Percentiles rank a stretch among this genome's conserved stretches.
Conservation (phyloP, 371 early-diverging fungal genomes). For the Rhizopus delemar region DNA sequence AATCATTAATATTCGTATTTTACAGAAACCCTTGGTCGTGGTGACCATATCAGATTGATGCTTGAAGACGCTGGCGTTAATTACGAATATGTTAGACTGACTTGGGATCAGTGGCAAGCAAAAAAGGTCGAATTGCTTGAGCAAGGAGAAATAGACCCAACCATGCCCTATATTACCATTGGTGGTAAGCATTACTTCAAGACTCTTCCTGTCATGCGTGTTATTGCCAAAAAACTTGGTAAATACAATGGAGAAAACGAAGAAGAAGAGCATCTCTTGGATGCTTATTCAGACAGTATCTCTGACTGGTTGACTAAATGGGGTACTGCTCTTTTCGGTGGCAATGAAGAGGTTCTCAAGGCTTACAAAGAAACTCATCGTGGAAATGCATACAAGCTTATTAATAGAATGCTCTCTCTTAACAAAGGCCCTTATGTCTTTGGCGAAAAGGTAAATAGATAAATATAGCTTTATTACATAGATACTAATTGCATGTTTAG, state of each 20-base stretch:
- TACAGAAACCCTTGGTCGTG: conserved; percentile 24
- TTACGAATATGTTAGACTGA: conserved; percentile 23
- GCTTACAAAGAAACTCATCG: conserved; percentile 1
- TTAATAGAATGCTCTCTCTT: conserved; percentile 10
- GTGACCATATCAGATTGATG: conserved; percentile 27
- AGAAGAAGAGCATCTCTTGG: conserved; percentile 26
- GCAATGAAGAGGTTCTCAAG: conserved; percentile 8
- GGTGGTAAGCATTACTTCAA: conserved; percentile 30
- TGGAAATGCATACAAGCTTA: conserved; percentile 2
- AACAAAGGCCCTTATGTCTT: conserved; percentile 27
- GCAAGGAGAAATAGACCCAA: conserved; percentile 11
- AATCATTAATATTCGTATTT: background rate
- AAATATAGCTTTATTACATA: background rate
- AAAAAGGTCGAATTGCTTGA: conserved; percentile 15
- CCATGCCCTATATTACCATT: conserved; percentile 27
- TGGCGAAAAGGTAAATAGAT: conserved; percentile 12
- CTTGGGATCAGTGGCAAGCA: conserved; percentile 16
- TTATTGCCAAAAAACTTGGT: conserved; percentile 27
- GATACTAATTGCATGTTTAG: background rate
- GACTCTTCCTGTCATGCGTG: conserved; percentile 25
- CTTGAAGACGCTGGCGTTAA: conserved; percentile 31
- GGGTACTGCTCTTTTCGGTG: background rate
- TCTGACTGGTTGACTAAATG: conserved; percentile 17
- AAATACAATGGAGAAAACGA: conserved; percentile 27
- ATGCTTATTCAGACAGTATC: conserved; percentile 18